phyloP scores from a whole-genome alignment of 805 yeast genomes.

The Ogataea nakhonphanomensis region DNA sequence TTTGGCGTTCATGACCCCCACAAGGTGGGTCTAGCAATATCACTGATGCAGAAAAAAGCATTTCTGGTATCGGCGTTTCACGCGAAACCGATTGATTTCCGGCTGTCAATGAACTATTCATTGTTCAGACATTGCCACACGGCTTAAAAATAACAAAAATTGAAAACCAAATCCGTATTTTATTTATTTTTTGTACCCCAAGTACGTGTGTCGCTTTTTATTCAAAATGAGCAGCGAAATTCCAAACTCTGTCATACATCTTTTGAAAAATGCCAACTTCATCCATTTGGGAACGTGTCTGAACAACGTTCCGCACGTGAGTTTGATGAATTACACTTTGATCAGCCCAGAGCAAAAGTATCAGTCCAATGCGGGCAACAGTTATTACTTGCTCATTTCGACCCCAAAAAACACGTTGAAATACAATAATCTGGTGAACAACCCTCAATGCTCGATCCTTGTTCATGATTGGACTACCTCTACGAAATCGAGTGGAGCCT shows the following conservation, averaged over 20 bases:
- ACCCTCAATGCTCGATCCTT: slow-evolving; percentile 77
- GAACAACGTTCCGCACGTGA: slow-evolving; percentile 72
- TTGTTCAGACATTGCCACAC: no score
- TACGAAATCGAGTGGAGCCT: slow-evolving; percentile 20
- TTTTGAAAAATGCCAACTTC: slow-evolving; percentile 60
- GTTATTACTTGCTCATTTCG: slow-evolving; percentile 61
- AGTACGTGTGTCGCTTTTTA: background rate
- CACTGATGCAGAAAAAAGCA: no score
- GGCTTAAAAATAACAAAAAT: no score
- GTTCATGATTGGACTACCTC: slow-evolving; percentile 86
- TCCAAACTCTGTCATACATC: slow-evolving; percentile 35
- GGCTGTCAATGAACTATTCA: no score
- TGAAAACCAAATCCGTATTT: background rate
- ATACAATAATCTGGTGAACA: slow-evolving; percentile 60
- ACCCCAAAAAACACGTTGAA: slow-evolving; percentile 72
- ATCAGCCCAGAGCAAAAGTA: slow-evolving; percentile 40
- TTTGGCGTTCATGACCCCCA: no score
- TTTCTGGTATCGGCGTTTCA: no score
- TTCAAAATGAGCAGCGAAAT: slow-evolving; percentile 22
- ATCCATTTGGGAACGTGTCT: slow-evolving; percentile 82
- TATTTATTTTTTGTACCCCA: background rate
- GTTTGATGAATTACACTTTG: slow-evolving; percentile 87
- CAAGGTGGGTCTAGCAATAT: no score
- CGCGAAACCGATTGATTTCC: no score
- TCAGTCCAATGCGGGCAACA: slow-evolving; percentile 15